Evolutionary conservation across 2,329 filamentous ascomycete genomes (phyloP).

Genomic region (Neurospora sp.): DNA sequence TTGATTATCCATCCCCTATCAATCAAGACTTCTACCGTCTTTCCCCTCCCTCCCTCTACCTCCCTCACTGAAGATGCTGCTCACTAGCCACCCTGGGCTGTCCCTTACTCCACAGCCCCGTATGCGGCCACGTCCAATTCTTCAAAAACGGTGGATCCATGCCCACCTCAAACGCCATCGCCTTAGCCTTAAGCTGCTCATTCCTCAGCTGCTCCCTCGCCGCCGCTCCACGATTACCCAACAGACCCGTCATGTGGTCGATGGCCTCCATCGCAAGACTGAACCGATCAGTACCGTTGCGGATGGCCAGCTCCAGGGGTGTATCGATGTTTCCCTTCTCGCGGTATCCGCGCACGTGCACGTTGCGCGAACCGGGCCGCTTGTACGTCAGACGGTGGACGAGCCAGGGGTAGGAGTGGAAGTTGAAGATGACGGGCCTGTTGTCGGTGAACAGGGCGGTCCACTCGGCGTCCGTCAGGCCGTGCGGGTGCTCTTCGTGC

Average conservation of each 20-base stretch:
- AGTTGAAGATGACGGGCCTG: conserved; percentile 71
- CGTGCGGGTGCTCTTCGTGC: conserved; percentile 61
- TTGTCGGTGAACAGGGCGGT: conserved; percentile 59
- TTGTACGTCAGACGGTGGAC: conserved; percentile 70
- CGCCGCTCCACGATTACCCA: conserved; percentile 53
- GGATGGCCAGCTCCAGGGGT: conserved; percentile 66
- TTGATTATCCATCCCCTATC: neutral
- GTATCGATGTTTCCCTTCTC: conserved; percentile 83
- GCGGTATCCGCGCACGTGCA: conserved; percentile 69
- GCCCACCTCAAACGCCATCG: conserved; percentile 58
- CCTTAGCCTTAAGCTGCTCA: conserved; percentile 52
- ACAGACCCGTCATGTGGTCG: conserved; percentile 46
- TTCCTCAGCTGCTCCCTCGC: conserved; percentile 56
- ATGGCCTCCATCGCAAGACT: conserved; percentile 69
- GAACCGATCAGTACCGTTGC: conserved; percentile 69
- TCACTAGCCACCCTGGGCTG: neutral
- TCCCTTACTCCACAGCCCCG: conserved; percentile 5
- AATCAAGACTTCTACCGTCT: neutral
- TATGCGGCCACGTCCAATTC: conserved; percentile 55
- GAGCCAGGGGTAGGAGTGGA: conserved; percentile 75
- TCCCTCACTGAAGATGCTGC: neutral
- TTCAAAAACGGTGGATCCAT: conserved; percentile 57
- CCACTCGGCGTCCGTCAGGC: conserved; percentile 57
- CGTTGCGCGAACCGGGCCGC: conserved; percentile 54
- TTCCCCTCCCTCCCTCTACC: neutral